Base-by-base conservation (phyloP, 495 filamentous ascomycete genomes). In the Polyplosphaeria fusca region DNA sequence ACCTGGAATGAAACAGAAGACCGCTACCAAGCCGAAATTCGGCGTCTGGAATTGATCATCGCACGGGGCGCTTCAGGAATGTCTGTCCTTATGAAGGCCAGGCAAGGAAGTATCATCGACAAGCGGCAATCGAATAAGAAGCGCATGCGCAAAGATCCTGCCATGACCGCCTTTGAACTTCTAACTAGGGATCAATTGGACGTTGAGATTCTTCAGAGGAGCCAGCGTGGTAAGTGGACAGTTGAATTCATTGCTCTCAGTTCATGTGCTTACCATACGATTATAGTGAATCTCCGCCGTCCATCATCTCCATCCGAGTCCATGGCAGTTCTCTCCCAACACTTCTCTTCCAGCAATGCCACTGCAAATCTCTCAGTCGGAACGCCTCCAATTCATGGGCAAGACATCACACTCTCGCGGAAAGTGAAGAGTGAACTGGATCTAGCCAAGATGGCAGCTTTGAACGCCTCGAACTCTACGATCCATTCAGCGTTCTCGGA, bases 21-120 rank as follows among this genome's bases (percentile, higher is more conserved):
- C 18, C 53, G 32, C 2, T 70, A 64, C 47, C 55, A 64, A 30
- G 58, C 43, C 1, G 69, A 73, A 43, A 65, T 73, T 35, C 64
- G 66, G 37, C 59, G 70, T 5, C 63, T 71, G 5, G 66, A 71
- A 48, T 25, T 70, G 11, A 22, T 72, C 11, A 63, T 72, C 46
- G 61, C 67, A 14, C 56, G 60, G 41, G 64, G 68, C 19, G 58
- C 65, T 20, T 37, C 57, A 12, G 66, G 68, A 1, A 35, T 72
- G 30, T 46, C 64, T 9, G 66, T 61, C 12, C 60, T 72, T n/a
- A 68, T 68, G 14, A 45, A 59, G 19, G 68, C 67, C 12, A 55
- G 70, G 30, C 68, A 69, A 41, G 60, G 58, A 24, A 70, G 64
- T 38, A 43, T 68, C 14, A n/a, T 70, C 4, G 43, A 57, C n/a